These are phyloP conservation scores for Aspergillus flavus DNA, from an alignment of 2,329 filamentous ascomycete genomes.

Conservation along the genomic window DNA sequence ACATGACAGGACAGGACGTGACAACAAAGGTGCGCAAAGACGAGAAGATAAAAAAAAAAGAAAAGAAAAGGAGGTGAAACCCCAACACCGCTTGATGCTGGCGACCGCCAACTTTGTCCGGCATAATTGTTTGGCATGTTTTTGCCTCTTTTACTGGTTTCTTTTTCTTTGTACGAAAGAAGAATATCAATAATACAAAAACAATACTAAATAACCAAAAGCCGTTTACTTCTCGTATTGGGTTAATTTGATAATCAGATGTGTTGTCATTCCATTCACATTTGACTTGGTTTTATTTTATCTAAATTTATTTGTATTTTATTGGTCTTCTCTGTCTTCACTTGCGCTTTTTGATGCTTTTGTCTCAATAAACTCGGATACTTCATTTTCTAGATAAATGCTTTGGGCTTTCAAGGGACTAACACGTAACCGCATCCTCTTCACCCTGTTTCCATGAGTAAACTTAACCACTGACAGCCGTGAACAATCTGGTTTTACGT, in stretches of 20 bases:
- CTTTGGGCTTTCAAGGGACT: neutral
- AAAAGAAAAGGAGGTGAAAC: constrained; percentile 12
- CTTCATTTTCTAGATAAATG: neutral
- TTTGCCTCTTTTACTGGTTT: neutral
- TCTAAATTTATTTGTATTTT: neutral
- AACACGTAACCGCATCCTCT: neutral
- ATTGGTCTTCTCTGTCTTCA: neutral
- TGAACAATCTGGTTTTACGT: neutral
- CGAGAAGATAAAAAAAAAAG: neutral
- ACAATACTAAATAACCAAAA: neutral
- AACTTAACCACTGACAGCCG: neutral
- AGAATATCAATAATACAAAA: neutral
- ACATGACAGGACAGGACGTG: neutral
- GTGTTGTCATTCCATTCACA: too few species aligned
- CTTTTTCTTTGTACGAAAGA: neutral
- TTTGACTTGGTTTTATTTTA: neutral
- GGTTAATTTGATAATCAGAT: too few species aligned
- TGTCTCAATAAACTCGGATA: neutral
- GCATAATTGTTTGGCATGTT: neutral
- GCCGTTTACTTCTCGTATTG: too few species aligned
- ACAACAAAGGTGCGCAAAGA: neutral
- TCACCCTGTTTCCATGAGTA: neutral
- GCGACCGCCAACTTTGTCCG: constrained; percentile 10
- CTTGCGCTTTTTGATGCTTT: neutral
- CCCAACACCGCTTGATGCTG: constrained; percentile 6